A percentile compares a stretch with the other conserved stretches of the same genome.
Evolutionary conservation across 202 grass and related monocot genomes (phyloP).

Genomic region (Saccharum hybrid): DNA sequence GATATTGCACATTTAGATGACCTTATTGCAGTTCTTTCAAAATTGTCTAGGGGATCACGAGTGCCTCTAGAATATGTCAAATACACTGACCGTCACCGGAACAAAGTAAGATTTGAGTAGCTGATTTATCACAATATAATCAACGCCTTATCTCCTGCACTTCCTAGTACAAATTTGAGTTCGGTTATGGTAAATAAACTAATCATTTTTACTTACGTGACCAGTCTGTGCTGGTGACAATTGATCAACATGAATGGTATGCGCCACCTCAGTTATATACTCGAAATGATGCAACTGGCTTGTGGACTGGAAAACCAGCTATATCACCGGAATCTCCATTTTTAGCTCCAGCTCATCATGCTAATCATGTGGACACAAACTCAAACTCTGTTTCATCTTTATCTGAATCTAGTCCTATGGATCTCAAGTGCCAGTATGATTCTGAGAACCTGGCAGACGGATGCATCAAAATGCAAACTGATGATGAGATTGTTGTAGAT

Average conservation of each 20-base stretch:
- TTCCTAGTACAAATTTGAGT: slow-evolving; percentile 21
- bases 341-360: slow-evolving; percentile 56
- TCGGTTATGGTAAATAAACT: slow-evolving; percentile 30
- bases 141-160: neutral
- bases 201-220: slow-evolving; percentile 35
- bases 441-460: slow-evolving; percentile 70
- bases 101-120: slow-evolving; percentile 62
- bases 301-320: slow-evolving; percentile 83
- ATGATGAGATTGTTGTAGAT: slow-evolving; percentile 68
- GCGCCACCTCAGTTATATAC: slow-evolving; percentile 85
- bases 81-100: slow-evolving; percentile 89
- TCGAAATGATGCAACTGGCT: slow-evolving; percentile 77
- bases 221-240: slow-evolving; percentile 93
- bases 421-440: slow-evolving; percentile 68
- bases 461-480: slow-evolving; percentile 82
- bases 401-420: slow-evolving; percentile 64
- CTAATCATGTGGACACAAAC: slow-evolving; percentile 48
- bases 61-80: slow-evolving; percentile 97
- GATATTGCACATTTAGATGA: slow-evolving; percentile 75
- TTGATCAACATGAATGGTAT: slow-evolving; percentile 96
- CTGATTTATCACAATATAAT: slow-evolving; percentile 35
- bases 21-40: slow-evolving; percentile 82
- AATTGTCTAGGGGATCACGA: slow-evolving; percentile 84
- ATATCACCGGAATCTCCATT: slow-evolving; percentile 59
- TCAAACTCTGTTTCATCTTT: slow-evolving; percentile 52